Evolutionary conservation across 2,329 filamentous ascomycete genomes (phyloP).

Genomic region (Drechslera avenae): DNA sequence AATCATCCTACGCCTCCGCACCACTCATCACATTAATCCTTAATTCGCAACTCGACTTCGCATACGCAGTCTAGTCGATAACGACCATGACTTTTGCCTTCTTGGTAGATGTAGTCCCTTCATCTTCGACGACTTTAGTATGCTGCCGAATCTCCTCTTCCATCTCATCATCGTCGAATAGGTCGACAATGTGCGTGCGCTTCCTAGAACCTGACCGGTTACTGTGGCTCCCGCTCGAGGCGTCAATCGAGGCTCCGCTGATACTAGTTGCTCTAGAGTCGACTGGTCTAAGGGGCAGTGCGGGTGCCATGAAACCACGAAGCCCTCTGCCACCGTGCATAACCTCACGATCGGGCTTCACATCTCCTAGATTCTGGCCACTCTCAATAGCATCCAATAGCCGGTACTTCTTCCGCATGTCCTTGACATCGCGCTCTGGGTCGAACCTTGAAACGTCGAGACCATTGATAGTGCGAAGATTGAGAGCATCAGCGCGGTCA

Average conservation of each 20-base stretch:
- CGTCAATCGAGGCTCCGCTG: not conserved
- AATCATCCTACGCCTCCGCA: too few relatives aligned
- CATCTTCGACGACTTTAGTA: conserved; percentile 16
- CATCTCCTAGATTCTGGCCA: not conserved
- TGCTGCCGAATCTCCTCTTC: conserved; percentile 23
- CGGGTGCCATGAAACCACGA: conserved; percentile 29
- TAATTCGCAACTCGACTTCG: too few relatives aligned
- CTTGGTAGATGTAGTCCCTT: conserved; percentile 4
- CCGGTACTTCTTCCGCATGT: conserved; percentile 55
- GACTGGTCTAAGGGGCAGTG: conserved; percentile 8
- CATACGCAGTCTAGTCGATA: conserved; percentile 16
- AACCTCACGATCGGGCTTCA: not conserved
- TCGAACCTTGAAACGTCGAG: conserved; percentile 56
- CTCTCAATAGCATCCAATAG: conserved; percentile 47
- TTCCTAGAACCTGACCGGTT: conserved; percentile 11
- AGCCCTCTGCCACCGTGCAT: conserved; percentile 4
- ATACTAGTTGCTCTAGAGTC: not conserved
- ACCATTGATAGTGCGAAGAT: conserved; percentile 61
- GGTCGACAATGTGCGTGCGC: conserved; percentile 12
- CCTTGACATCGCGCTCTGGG: conserved; percentile 51
- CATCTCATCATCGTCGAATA: conserved; percentile 17
- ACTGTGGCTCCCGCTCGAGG: not conserved
- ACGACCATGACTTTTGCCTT: conserved; percentile 27
- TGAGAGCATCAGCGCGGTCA: conserved; percentile 60
- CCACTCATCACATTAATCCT: too few relatives aligned